Evolutionary conservation across 2,329 filamentous ascomycete species (phyloP), one percentile per base, ranked within the genome.

Genomic region (Penicillium psychrosexuale): DNA sequence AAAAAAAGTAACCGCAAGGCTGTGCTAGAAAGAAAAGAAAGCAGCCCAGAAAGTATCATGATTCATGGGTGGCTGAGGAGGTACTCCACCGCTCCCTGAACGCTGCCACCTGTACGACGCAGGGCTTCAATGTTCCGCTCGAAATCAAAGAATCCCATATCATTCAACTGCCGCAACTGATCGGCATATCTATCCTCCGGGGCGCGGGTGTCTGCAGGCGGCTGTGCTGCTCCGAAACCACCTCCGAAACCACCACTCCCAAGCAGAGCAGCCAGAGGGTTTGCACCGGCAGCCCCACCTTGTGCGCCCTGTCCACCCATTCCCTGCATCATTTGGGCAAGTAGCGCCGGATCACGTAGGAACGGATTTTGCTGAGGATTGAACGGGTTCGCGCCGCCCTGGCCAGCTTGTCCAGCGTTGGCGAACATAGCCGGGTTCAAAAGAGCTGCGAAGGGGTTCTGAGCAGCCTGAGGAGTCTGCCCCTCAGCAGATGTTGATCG

Each of bases 61-160:
- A 22, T 22, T 22, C 19, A 22, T 31, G 65, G 61, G 56, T 70
- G 65, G 59, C 62, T 73, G 46, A 76, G 61, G 5, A 76, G 63
- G 61, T 75, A 75, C 46, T 76, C 73, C 47, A 76, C 68, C 3
- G 74, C 94, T 11, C 93, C 94, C 72, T 97, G 91, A 38, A 97
- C 94, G 71, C 90, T 97, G 11, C 94, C 94, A 8, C 94, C 94
- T 57, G 90, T 90, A 66, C 93, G 84, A 72, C 93, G 83, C 67
- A 99, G 77, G 5, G 94, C 94, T 53, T 89, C 86, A 31, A 99
- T 85, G 65, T 99, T 99, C 64, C 89, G 80, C 49, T 99, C 93
- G 69, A 97, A 99, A 69, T 99, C 92, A 71, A 86, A 96, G 76
- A 99, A 99, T 3, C 94, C 94, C 94, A 99, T 99, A 62, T 97